Base-by-base conservation (phyloP, 2,329 filamentous ascomycete genomes). In the Dothideomycetes sp. region DNA sequence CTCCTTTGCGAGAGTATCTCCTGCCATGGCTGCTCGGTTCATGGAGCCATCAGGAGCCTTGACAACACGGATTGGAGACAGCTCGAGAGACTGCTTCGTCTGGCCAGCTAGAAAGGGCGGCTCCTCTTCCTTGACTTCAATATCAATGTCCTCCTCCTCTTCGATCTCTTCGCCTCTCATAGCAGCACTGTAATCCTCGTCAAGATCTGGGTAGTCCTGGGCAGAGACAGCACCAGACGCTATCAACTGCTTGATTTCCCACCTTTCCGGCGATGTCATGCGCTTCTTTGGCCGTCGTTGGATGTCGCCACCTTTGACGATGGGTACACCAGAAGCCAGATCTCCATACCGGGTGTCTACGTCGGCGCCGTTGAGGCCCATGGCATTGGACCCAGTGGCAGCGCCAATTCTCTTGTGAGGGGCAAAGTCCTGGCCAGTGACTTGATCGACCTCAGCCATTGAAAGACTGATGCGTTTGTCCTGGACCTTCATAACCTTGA, bases 11-110 rank as follows among this genome's bases (percentile, higher is more conserved):
- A 98, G 64, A 4, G 79, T 74, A 12, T 89, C 88, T 33, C 91
- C 89, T 7, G 88, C 81, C 84, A 96, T 94, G 12, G 93, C 93
- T 35, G 93, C 86, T 53, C 91, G 76, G 57, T 98, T 98, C 61
- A 98, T 79, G 3, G 89, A 96, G n/a, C 91, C 91, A 60, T 98
- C 91, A 0, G 91, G 93, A 1, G 91, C 91, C 62, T 96, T 96
- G 51, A 98, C 85, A 16, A 98, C 88, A 47, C 93, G 76, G 45
- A 98, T 98, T 0, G 91, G 91, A 2, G 88, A 95, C 3, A 98
- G 66, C 54, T 98, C 91, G 7, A 98, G 70, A 8, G 87, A 94
- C 56, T 94, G 88, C 56, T 95, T 95, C 1, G 91, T 98, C 59
- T 98, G 93, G 4, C 91, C 91, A 12, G 85, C 84, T 46, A 98